phyloP scores from a whole-genome alignment of 768 basidiomycete species.

The Lactifluus volemus region DNA sequence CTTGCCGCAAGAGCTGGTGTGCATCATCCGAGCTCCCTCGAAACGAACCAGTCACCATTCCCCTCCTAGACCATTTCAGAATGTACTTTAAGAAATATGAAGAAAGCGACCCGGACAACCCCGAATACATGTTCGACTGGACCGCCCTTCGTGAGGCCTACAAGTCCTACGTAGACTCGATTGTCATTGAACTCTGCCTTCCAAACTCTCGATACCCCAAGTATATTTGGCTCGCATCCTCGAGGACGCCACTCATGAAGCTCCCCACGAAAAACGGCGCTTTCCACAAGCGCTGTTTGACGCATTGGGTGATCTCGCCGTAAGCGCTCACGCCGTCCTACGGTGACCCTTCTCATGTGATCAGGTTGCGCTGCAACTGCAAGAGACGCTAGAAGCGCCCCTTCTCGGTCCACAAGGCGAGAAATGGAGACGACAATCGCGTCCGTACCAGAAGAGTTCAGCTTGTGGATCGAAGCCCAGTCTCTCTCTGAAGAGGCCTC shows the following conservation, averaged over 20 bases:
- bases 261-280: constrained; percentile 61
- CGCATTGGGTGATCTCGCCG: constrained; percentile 73
- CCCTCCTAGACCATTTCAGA: constrained; percentile 55
- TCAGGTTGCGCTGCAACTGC: constrained; percentile 58
- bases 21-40: constrained; percentile 22
- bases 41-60: constrained; percentile 7
- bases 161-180: constrained; percentile 74
- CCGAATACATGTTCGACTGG: constrained; percentile 61
- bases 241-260: constrained; percentile 62
- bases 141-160: constrained; percentile 50
- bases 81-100: constrained; percentile 52
- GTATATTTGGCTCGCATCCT: constrained; percentile 58
- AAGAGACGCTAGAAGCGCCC: constrained; percentile 54
- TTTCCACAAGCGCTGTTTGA: constrained; percentile 79
- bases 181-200: constrained; percentile 75
- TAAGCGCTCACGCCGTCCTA: constrained; percentile 26
- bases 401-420: constrained; percentile 49
- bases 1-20: constrained; percentile 64
- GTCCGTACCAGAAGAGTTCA: constrained; percentile 51
- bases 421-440: constrained; percentile 40
- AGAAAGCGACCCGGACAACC: constrained; percentile 33
- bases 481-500: constrained; percentile 52
- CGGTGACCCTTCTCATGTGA: background rate
- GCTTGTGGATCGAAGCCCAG: constrained; percentile 63
- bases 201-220: constrained; percentile 61